Percentiles rank a stretch among this genome's conserved stretches.
Evolutionary conservation across 257 asterid species (phyloP).

Genomic region (Scutellaria minor): DNA sequence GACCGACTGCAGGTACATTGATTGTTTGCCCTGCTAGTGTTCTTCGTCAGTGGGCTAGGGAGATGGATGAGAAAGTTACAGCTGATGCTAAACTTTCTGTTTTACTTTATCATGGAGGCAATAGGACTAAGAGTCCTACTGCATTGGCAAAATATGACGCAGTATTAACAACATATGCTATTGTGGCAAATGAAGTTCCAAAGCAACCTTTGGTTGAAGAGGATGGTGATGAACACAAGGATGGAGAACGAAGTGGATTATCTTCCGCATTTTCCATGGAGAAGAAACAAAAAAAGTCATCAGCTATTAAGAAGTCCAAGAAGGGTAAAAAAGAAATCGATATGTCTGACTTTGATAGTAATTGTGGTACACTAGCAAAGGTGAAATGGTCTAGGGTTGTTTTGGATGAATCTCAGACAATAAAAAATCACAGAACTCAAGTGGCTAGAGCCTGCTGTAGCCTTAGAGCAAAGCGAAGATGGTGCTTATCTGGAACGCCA

Average conservation of each 20-base stretch:
- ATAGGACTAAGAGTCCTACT: slow-evolving; percentile 72
- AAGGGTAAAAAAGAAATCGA: slow-evolving; percentile 69
- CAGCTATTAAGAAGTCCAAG: slow-evolving; percentile 64
- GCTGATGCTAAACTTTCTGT: slow-evolving; percentile 57
- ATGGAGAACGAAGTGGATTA: slow-evolving; percentile 69
- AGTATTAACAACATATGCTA: slow-evolving; percentile 92
- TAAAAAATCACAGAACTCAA: slow-evolving; percentile 95
- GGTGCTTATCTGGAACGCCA: slow-evolving; percentile 99
- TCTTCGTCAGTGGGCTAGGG: slow-evolving; percentile 94
- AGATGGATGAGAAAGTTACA: slow-evolving; percentile 83
- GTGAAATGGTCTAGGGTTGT: slow-evolving; percentile 97
- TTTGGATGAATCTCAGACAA: slow-evolving; percentile 96
- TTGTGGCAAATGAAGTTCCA: slow-evolving; percentile 92
- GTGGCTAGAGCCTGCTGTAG: slow-evolving; percentile 99
- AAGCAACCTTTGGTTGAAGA: slow-evolving; percentile 87
- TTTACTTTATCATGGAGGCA: slow-evolving; percentile 88
- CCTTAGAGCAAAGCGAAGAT: slow-evolving; percentile 95
- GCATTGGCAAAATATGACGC: slow-evolving; percentile 79
- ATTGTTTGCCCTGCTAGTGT: slow-evolving; percentile 99
- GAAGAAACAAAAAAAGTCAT: slow-evolving; percentile 65
- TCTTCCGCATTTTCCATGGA: slow-evolving; percentile 70
- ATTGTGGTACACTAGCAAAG: slow-evolving; percentile 80
- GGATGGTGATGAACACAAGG: slow-evolving; percentile 74
- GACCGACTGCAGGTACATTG: slow-evolving; percentile 92
- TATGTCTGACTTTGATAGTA: slow-evolving; percentile 59